Evolutionary conservation across 495 filamentous ascomycete species (phyloP).

Genomic region (Penicillium lividum): DNA sequence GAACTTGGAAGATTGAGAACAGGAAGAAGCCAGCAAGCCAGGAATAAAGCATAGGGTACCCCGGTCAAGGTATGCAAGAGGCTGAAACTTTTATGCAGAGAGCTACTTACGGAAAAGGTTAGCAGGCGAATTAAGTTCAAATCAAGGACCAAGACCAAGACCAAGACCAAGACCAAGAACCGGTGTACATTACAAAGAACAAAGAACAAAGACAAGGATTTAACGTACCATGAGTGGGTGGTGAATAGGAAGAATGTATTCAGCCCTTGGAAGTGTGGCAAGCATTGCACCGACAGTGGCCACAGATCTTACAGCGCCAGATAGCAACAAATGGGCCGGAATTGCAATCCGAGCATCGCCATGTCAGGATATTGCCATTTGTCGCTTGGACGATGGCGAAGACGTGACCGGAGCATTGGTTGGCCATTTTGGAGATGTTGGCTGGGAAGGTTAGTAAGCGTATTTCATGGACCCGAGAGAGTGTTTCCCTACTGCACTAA

Average conservation of each 20-base stretch:
- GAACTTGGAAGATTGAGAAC: not conserved
- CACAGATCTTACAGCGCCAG: conserved; percentile 53
- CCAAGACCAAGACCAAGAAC: too few species aligned
- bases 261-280: conserved; percentile 49
- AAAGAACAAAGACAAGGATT: not conserved
- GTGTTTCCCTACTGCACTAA: conserved; percentile 24
- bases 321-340: conserved; percentile 51
- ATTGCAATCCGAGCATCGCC: conserved; percentile 52
- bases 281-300: conserved; percentile 46
- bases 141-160: not conserved
- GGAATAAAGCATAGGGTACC: not conserved
- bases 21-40: not conserved
- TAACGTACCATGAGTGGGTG: not conserved
- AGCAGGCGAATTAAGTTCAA: not conserved
- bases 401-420: conserved; percentile 48
- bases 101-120: not conserved
- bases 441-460: not conserved
- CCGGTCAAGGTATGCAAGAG: conserved; percentile 7
- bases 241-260: not conserved
- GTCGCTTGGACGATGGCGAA: conserved; percentile 49
- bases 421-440: conserved; percentile 38
- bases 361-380: conserved; percentile 52
- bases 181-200: not conserved
- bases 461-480: conserved; percentile 11
- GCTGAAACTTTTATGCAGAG: conserved; percentile 3